Percentiles rank a stretch among this genome's conserved stretches.
Evolutionary conservation across 352 stramenopile species (phyloP).

Genomic region (Achlya hypogyna): DNA sequence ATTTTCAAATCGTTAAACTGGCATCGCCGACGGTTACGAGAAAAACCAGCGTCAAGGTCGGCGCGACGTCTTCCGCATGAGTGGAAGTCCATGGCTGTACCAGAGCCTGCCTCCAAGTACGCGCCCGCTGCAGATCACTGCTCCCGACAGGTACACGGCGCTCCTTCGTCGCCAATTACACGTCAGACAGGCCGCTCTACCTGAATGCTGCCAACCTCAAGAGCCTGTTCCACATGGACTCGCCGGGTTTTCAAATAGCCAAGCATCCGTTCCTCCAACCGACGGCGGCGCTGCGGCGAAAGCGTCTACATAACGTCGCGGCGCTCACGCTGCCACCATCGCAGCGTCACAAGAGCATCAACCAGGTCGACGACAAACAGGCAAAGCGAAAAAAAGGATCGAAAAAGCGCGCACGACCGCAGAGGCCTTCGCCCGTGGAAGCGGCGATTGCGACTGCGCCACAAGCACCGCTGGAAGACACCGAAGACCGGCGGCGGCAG

Average conservation of each 20-base stretch:
- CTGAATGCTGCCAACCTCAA: constrained; percentile 10
- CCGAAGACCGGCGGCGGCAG: neutral
- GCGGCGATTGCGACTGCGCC: neutral
- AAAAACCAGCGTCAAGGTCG: neutral
- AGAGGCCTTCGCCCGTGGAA: neutral
- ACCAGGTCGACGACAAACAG: constrained; percentile 3
- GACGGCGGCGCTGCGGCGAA: neutral
- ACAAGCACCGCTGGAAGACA: neutral
- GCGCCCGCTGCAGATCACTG: neutral
- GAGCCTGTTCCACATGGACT: constrained; percentile 14
- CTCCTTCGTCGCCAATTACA: neutral
- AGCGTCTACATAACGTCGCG: constrained; percentile 7
- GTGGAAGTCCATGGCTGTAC: constrained; percentile 11
- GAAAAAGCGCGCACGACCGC: neutral
- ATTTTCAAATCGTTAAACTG: too few relatives aligned
- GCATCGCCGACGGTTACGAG: neutral
- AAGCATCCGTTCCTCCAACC: constrained; percentile 1
- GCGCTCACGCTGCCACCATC: neutral
- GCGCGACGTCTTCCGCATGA: too few relatives aligned
- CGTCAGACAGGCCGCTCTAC: constrained; percentile 19
- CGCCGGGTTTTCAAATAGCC: neutral
- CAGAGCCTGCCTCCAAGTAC: neutral
- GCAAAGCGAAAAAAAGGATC: neutral
- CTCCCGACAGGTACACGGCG: neutral
- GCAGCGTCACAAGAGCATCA: neutral